These are phyloP conservation scores for Chrysochromulina parva DNA, from an alignment of 78 protist species.

Conservation along the genomic window DNA sequence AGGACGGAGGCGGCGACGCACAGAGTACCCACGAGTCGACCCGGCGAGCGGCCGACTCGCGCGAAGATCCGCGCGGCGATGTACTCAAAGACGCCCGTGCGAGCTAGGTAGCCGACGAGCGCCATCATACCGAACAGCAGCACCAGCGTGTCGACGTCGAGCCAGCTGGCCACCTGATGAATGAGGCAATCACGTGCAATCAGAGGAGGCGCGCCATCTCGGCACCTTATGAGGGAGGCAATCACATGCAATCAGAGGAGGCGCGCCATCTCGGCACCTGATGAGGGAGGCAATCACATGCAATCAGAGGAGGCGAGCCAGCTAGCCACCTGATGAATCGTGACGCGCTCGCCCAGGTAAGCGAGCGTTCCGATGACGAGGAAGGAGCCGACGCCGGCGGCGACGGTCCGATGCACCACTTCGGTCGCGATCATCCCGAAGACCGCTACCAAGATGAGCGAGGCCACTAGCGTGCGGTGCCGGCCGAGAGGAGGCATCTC, in stretches of 20 bases:
- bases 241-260: no score
- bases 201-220: no score
- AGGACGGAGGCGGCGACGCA: conserved; percentile 38
- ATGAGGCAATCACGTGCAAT: no score
- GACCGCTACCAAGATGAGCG: neutral
- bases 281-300: no score
- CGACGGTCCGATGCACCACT: conserved; percentile 44
- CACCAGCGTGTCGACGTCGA: conserved; percentile 48
- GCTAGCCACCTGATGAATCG: neutral
- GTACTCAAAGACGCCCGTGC: conserved; percentile 74
- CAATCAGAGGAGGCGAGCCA: no score
- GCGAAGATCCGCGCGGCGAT: conserved; percentile 14
- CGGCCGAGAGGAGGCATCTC: neutral
- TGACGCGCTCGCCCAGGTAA: conserved; percentile 22
- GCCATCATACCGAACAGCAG: conserved; percentile 75
- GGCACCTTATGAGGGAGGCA: no score
- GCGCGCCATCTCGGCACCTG: no score
- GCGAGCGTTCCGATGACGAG: neutral
- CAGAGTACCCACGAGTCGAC: conserved; percentile 24
- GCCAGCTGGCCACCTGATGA: no score
- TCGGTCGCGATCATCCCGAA: conserved; percentile 50
- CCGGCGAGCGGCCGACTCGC: neutral
- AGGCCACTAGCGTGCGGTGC: neutral
- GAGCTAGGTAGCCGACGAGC: conserved; percentile 39
- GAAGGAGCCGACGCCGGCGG: conserved; percentile 48